Conservation (phyloP, 148 eudicot genomes). For the Cornus suecica region DNA sequence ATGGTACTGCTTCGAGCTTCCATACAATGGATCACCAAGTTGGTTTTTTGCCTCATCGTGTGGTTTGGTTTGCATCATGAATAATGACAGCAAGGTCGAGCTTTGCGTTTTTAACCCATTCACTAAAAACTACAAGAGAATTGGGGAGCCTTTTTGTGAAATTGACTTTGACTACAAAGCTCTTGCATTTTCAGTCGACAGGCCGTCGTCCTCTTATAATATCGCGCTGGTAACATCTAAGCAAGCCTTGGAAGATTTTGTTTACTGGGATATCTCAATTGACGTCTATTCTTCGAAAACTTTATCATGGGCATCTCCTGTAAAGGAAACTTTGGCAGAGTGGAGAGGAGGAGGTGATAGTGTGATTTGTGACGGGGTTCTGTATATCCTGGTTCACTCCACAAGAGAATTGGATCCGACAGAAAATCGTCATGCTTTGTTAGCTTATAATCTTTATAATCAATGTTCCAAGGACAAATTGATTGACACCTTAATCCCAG, state of each 20-base stretch:
- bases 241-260: slow-evolving; percentile 22
- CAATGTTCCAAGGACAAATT: slow-evolving; percentile 14
- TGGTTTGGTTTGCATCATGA: slow-evolving; percentile 43
- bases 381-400: slow-evolving; percentile 38
- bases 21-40: slow-evolving; percentile 17
- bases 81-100: slow-evolving; percentile 19
- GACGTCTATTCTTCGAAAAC: slow-evolving; percentile 32
- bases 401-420: not conserved
- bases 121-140: slow-evolving; percentile 20
- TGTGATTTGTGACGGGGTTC: slow-evolving; percentile 31
- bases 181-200: slow-evolving; percentile 37
- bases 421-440: slow-evolving; percentile 29
- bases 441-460: slow-evolving; percentile 31
- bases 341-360: slow-evolving; percentile 42
- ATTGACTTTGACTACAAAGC: slow-evolving; percentile 31
- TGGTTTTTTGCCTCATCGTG: slow-evolving; percentile 38
- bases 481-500: slow-evolving; percentile 21
- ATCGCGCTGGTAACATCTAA: slow-evolving; percentile 35
- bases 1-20: slow-evolving; percentile 38
- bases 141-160: slow-evolving; percentile 25
- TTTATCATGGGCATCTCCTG: slow-evolving; percentile 25
- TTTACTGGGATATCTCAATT: slow-evolving; percentile 35
- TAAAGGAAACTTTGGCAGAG: slow-evolving; percentile 19
- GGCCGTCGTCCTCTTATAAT: slow-evolving; percentile 22
- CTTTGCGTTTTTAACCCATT: slow-evolving; percentile 42